phyloP scores from a whole-genome alignment of 768 basidiomycete species.

The Lactifluus subvellereus region DNA sequence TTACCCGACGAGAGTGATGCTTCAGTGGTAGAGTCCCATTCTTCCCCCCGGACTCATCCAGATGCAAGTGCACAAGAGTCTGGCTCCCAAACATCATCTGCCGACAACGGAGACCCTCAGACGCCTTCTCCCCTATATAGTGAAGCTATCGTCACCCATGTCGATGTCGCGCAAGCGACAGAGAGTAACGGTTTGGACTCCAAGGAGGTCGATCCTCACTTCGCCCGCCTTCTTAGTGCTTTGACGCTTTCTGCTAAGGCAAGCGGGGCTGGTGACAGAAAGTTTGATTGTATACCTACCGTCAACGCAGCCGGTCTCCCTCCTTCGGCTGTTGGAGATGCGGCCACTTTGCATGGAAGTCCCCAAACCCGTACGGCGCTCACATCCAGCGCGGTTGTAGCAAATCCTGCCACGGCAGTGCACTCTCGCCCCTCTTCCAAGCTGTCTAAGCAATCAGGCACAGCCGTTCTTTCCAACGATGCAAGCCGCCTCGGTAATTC shows the following conservation, averaged over 20 bases:
- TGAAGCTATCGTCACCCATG: conserved; percentile 35
- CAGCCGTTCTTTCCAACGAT: background rate
- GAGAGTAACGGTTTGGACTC: conserved; percentile 28
- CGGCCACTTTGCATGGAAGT: background rate
- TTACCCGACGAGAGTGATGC: conserved; percentile 30
- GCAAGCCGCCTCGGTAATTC: background rate
- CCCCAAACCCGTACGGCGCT: conserved; percentile 2
- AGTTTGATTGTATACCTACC: background rate
- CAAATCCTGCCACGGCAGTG: background rate
- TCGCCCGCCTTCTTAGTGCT: conserved; percentile 60
- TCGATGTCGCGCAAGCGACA: conserved; percentile 32
- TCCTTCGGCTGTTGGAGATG: background rate
- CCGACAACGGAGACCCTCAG: conserved; percentile 54
- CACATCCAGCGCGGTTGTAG: background rate
- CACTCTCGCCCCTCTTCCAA: conserved; percentile 1
- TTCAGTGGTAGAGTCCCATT: conserved; percentile 22
- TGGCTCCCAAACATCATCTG: conserved; percentile 61
- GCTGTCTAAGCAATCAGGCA: conserved; percentile 3
- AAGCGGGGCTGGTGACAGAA: background rate
- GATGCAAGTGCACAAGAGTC: conserved; percentile 45
- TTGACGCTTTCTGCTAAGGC: conserved; percentile 49
- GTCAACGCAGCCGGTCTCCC: background rate
- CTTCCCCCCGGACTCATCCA: conserved; percentile 30
- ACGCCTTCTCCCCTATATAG: conserved; percentile 59
- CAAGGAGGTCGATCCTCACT: conserved; percentile 56